A percentile compares a stretch with the other conserved stretches of the same genome.
Conservation (phyloP, 1,284 basidiomycete species). For the Cryptococcus maquisensis region DNA sequence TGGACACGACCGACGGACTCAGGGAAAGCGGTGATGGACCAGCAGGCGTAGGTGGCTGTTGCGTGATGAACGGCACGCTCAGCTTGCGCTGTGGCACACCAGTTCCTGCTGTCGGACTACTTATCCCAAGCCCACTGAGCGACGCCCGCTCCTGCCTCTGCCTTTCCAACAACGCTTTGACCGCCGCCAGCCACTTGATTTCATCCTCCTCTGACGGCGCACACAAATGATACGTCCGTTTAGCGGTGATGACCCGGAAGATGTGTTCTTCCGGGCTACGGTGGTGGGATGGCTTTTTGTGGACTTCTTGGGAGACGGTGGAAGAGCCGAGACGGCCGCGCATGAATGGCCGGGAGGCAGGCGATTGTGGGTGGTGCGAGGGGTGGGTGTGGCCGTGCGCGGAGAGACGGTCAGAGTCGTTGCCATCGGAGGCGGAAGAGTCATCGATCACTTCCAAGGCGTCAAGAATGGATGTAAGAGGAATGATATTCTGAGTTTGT, state of each 20-base stretch:
- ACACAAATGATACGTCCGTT: conserved; percentile 80
- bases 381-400: conserved; percentile 4
- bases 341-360: conserved; percentile 8
- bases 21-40: too few species aligned
- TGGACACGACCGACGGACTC: too few species aligned
- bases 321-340: conserved; percentile 7
- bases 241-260: conserved; percentile 95
- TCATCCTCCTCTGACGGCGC: conserved; percentile 97
- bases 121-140: background rate
- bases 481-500: conserved; percentile 79
- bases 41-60: conserved; percentile 37
- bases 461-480: conserved; percentile 80
- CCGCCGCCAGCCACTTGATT: conserved; percentile 94
- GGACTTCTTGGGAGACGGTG: background rate
- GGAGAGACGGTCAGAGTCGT: conserved; percentile 33
- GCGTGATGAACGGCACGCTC: conserved; percentile 29
- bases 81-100: background rate
- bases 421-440: conserved; percentile 13
- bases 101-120: background rate
- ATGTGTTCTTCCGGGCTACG: conserved; percentile 53
- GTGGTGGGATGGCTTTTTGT: background rate
- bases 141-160: conserved; percentile 33
- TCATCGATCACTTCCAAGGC: conserved; percentile 68
- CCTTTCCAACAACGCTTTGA: conserved; percentile 70
- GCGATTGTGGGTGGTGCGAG: conserved; percentile 3